These are phyloP conservation scores for Leccinum pachyderme DNA, from an alignment of 1,284 basidiomycete species.

Conservation along the genomic window DNA sequence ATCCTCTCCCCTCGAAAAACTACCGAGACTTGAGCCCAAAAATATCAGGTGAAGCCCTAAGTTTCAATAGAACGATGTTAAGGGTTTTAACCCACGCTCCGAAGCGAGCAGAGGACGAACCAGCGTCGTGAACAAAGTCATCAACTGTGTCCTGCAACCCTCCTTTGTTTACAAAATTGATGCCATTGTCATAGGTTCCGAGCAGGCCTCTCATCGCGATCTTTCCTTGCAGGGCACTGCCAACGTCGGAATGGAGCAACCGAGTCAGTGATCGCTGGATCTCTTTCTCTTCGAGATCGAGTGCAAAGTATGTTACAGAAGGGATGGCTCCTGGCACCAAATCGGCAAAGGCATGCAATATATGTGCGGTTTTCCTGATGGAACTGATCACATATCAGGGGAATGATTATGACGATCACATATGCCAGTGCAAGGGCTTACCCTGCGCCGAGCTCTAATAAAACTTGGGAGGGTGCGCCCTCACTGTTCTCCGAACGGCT, in stretches of 20 bases:
- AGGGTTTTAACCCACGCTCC: conserved; percentile 17
- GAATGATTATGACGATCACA: neutral
- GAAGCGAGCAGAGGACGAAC: conserved; percentile 4
- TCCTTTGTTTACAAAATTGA: conserved; percentile 62
- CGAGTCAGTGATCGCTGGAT: conserved; percentile 78
- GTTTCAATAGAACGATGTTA: conserved; percentile 31
- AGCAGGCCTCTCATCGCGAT: conserved; percentile 81
- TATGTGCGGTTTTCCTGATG: conserved; percentile 86
- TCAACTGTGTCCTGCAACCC: conserved; percentile 40
- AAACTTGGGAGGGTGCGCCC: conserved; percentile 48
- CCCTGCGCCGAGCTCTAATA: conserved; percentile 86
- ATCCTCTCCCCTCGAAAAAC: conserved; percentile 77
- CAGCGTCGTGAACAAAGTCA: neutral
- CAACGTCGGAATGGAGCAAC: conserved; percentile 64
- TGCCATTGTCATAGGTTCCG: conserved; percentile 86
- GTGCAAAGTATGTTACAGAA: conserved; percentile 85
- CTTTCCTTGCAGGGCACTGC: conserved; percentile 63
- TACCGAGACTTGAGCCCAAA: conserved; percentile 91
- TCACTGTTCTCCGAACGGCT: conserved; percentile 37
- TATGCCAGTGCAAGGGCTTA: conserved; percentile 42
- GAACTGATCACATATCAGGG: conserved; percentile 52
- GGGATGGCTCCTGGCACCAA: conserved; percentile 42
- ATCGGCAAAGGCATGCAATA: conserved; percentile 74
- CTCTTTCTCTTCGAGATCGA: conserved; percentile 88
- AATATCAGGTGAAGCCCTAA: conserved; percentile 77